Evolutionary conservation across 139 green algal genomes (phyloP).

Genomic region (Desmodesmus armatus): DNA sequence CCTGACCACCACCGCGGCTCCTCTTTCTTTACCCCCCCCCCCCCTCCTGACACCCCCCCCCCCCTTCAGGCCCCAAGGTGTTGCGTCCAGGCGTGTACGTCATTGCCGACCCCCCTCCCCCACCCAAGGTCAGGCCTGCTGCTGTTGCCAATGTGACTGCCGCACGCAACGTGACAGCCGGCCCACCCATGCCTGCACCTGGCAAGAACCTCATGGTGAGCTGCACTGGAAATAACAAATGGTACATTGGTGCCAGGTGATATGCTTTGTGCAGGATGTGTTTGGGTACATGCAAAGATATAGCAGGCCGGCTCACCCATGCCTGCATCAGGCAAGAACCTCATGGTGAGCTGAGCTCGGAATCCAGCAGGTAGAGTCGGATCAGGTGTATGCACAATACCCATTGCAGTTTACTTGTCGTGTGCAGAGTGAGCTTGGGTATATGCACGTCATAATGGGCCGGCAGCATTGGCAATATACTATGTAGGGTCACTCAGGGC

Average conservation of each 20-base stretch:
- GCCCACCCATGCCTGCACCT: not conserved
- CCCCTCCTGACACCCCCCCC: too few species aligned
- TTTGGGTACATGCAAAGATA: not conserved
- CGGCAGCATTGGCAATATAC: not conserved
- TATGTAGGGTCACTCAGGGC: too few species aligned
- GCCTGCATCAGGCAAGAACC: constrained; percentile 28
- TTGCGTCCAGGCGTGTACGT: constrained; percentile 18
- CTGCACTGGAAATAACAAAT: too few species aligned
- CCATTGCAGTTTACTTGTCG: not conserved
- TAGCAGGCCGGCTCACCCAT: not conserved
- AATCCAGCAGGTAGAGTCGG: too few species aligned
- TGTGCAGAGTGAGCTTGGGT: not conserved
- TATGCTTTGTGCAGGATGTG: not conserved
- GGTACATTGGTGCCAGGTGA: too few species aligned
- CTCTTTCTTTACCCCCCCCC: too few species aligned
- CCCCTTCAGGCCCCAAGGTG: too few species aligned
- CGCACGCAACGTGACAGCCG: not conserved
- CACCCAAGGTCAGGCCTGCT: not conserved
- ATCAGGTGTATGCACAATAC: not conserved
- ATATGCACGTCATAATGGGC: not conserved
- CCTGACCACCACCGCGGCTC: too few species aligned
- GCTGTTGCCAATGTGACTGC: not conserved
- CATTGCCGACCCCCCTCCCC: not conserved
- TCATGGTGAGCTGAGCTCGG: constrained; percentile 11
- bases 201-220: constrained; percentile 34